These are phyloP conservation scores for Onygenales sp. DNA, from an alignment of 2,329 filamentous ascomycete species.

Conservation along the genomic window DNA sequence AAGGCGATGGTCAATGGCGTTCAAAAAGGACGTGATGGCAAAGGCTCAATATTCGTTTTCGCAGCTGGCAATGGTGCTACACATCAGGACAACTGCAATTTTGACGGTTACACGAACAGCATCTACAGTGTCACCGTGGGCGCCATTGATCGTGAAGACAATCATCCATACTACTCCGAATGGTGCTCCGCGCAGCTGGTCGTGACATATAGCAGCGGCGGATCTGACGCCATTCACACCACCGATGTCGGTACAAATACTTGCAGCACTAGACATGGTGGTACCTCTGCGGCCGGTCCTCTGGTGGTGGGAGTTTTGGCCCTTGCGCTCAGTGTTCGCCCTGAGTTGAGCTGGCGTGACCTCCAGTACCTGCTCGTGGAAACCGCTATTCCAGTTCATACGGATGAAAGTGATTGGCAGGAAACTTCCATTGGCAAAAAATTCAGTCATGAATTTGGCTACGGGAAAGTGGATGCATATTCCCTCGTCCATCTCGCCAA, in stretches of 20 bases:
- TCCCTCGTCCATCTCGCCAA: constrained; percentile 77
- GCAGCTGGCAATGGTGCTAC: constrained; percentile 88
- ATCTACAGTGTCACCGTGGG: constrained; percentile 98
- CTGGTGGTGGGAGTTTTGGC: constrained; percentile 88
- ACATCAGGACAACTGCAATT: constrained; percentile 93
- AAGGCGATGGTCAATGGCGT: constrained; percentile 86
- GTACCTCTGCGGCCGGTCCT: constrained; percentile 90
- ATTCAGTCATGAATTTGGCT: constrained; percentile 91
- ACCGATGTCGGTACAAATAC: constrained; percentile 80
- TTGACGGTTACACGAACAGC: constrained; percentile 98
- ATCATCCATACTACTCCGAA: constrained; percentile 94
- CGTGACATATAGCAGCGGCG: constrained; percentile 92
- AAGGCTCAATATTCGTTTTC: constrained; percentile 91
- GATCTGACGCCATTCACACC: constrained; percentile 83
- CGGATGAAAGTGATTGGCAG: constrained; percentile 69
- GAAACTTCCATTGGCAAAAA: constrained; percentile 69
- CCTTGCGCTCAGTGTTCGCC: constrained; percentile 72
- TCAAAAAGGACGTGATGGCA: constrained; percentile 73
- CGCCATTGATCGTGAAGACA: constrained; percentile 74
- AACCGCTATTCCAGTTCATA: constrained; percentile 71
- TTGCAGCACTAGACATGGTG: constrained; percentile 77
- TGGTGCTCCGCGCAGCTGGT: constrained; percentile 91
- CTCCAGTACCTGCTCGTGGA: constrained; percentile 83
- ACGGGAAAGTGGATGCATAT: constrained; percentile 88
- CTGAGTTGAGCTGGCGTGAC: constrained; percentile 86